phyloP scores from a whole-genome alignment of 495 filamentous ascomycete genomes.

The Aspergillus ostianus region DNA sequence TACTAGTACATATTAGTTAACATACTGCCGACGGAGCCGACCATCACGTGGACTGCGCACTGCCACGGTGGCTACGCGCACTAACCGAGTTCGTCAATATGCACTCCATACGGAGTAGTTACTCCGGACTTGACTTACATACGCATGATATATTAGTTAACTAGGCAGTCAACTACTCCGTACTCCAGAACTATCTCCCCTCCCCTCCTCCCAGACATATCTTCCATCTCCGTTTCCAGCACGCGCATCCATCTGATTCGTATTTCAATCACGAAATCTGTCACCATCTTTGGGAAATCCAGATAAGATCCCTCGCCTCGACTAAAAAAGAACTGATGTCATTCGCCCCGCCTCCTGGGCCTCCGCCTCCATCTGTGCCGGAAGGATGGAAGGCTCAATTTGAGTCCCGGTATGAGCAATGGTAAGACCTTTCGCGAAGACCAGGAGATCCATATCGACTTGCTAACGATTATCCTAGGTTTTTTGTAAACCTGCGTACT shows the following conservation, averaged over 20 bases:
- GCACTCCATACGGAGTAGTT: too few relatives aligned
- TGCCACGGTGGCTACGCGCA: neutral
- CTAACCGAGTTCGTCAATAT: neutral
- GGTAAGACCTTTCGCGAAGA: constrained; percentile 48
- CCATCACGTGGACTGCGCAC: neutral
- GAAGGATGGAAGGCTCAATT: constrained; percentile 85
- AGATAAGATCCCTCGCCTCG: neutral
- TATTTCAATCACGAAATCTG: neutral
- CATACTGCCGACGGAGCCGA: too few relatives aligned
- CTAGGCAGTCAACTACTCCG: neutral
- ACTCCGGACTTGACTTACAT: too few relatives aligned
- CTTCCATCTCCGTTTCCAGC: too few relatives aligned
- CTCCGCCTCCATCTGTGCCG: constrained; percentile 83
- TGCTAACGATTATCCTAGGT: constrained; percentile 49
- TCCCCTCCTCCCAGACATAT: neutral
- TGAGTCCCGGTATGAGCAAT: constrained; percentile 74
- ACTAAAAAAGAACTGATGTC: constrained; percentile 24
- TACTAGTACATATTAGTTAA: too few relatives aligned
- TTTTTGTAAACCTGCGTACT: constrained; percentile 83
- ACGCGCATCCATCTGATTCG: neutral
- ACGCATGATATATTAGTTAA: neutral
- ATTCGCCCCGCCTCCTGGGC: constrained; percentile 69
- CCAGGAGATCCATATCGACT: neutral
- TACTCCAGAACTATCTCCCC: neutral
- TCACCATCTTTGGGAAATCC: neutral